phyloP scores from a whole-genome alignment of 768 basidiomycete genomes.

The Tylopilus rubrobrunneus region DNA sequence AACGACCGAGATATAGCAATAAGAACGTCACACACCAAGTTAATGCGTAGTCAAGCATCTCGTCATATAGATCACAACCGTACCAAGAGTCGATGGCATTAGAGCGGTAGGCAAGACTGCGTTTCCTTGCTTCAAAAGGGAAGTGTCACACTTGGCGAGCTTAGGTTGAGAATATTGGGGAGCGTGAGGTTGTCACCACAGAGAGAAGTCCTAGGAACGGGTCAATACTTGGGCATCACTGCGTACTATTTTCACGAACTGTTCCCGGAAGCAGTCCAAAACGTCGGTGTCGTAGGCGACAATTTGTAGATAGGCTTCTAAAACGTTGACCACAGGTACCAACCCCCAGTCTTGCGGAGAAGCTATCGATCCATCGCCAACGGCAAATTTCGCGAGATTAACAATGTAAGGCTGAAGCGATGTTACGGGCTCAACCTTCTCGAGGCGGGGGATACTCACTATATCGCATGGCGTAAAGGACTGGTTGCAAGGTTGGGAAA shows the following conservation, averaged over 20 bases:
- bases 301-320: constrained; percentile 71
- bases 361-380: constrained; percentile 66
- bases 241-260: constrained; percentile 42
- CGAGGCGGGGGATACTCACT: constrained; percentile 31
- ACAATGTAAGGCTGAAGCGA: constrained; percentile 72
- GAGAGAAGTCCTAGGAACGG: constrained; percentile 42
- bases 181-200: constrained; percentile 65
- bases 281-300: constrained; percentile 63
- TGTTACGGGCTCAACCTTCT: neutral
- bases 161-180: constrained; percentile 59
- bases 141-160: constrained; percentile 21
- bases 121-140: constrained; percentile 34
- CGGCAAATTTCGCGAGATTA: constrained; percentile 61
- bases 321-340: constrained; percentile 55
- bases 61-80: constrained; percentile 59
- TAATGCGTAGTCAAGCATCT: constrained; percentile 67
- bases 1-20: neutral
- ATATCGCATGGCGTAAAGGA: constrained; percentile 65
- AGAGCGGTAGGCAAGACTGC: constrained; percentile 43
- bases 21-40: constrained; percentile 46
- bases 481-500: constrained; percentile 66
- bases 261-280: constrained; percentile 63
- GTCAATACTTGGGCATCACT: neutral
- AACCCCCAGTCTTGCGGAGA: constrained; percentile 47
- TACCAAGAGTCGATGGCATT: constrained; percentile 63